Base-by-base conservation (phyloP, 2,329 filamentous ascomycete species). In the Talaromyces sp. region DNA sequence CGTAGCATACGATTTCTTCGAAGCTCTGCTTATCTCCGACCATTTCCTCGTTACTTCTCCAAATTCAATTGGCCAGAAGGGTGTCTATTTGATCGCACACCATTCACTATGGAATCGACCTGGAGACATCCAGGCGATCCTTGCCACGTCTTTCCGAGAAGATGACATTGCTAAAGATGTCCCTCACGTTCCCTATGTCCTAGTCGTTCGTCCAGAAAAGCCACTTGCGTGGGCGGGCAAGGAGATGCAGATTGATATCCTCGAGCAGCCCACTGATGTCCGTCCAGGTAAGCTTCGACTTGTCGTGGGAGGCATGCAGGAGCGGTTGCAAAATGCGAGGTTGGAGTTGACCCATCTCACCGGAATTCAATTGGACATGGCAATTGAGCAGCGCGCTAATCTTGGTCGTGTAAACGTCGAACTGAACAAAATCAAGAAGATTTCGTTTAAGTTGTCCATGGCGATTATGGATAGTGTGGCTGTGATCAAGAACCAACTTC, bases 401-500 rank as follows among this genome's bases (percentile, higher is more conserved):
- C 82, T 99, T 35, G 89, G 90, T 58, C 90, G 95, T 63, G 94
- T 99, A 62, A 95, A 97, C 68, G 79, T 87, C 46, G 89, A 95
- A 69, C 78, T 99, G 58, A 93, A 91, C 65, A 95, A 96, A 70
- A 96, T 97, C 65, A 92, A 95, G 65, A 91, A 92, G 70, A 95
- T 95, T 2, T 91, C 93, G 3, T 97, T 95, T 79, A 96, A 96
- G 73, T 81, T 99, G 39, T 96, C 91, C 47, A 97, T 97, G 74
- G 91, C 91, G 6, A 97, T 99, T 74, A 97, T 99, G 91, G 93
- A 97, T 72, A 97, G 91, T 69, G 94, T 99, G 40, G 91, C 96
- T 69, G 91, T 90, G 57, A 94, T 99, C 59, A 84, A 91, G 58
- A 86, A 86, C 62, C 93, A 99, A 72, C 91, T 91, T 1, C 69